Evolutionary conservation across 257 asterid species (phyloP).

Genomic region (Solanum chiquidenum): DNA sequence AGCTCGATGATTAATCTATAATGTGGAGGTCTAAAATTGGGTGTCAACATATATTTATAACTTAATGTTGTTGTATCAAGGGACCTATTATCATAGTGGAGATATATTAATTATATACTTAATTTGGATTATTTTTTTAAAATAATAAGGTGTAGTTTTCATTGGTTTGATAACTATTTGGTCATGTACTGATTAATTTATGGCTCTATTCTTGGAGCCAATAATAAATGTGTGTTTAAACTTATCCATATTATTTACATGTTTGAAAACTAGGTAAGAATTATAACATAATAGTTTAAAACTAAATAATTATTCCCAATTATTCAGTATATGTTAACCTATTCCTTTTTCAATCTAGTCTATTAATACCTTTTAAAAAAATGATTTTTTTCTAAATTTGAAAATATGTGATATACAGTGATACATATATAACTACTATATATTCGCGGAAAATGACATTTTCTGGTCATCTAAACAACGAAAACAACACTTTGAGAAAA

Average conservation of each 20-base stretch:
- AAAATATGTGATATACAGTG: too few relatives aligned
- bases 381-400: neutral
- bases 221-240: neutral
- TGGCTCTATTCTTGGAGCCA: neutral
- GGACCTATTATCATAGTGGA: neutral
- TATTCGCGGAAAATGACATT: too few relatives aligned
- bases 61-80: neutral
- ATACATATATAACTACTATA: too few relatives aligned
- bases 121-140: neutral
- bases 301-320: too few relatives aligned
- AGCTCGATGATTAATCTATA: too few relatives aligned
- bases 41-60: neutral
- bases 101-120: neutral
- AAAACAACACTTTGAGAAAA: neutral
- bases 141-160: neutral
- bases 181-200: neutral
- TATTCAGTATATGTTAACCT: neutral
- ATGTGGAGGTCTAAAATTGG: too few relatives aligned
- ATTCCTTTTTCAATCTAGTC: neutral
- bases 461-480: too few relatives aligned
- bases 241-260: neutral
- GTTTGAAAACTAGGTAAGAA: neutral
- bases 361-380: neutral
- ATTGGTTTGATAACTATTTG: neutral
- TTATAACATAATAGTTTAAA: neutral